These are phyloP conservation scores for Nitzschia sp. DNA, from an alignment of 108 stramenopile genomes.

Conservation along the genomic window DNA sequence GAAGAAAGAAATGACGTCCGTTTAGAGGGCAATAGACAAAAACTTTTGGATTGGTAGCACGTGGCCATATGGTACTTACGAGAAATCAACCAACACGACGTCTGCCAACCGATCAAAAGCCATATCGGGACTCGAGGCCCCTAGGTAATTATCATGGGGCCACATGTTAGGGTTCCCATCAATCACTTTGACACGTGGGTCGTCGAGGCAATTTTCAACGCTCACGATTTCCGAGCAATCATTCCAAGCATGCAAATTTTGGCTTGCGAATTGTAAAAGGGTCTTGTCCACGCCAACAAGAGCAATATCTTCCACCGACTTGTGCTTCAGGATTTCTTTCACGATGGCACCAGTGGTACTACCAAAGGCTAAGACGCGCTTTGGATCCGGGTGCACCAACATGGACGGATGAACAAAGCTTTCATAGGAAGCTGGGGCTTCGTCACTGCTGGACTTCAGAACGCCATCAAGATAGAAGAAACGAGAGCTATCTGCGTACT, in stretches of 20 bases:
- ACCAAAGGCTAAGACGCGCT: slow-evolving; percentile 77
- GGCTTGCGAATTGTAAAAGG: slow-evolving; percentile 58
- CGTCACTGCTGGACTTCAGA: slow-evolving; percentile 37
- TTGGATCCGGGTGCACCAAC: slow-evolving; percentile 80
- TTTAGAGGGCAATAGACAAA: neutral
- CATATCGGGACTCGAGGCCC: neutral
- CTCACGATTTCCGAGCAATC: slow-evolving; percentile 61
- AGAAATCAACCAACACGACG: slow-evolving; percentile 23
- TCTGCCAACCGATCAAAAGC: slow-evolving; percentile 1
- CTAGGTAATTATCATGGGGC: slow-evolving; percentile 1
- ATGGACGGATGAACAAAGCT: slow-evolving; percentile 89
- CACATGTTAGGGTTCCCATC: slow-evolving; percentile 38
- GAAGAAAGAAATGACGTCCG: neutral
- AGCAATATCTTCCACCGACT: slow-evolving; percentile 66
- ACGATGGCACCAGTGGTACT: slow-evolving; percentile 83
- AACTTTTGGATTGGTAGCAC: no score
- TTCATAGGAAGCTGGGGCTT: slow-evolving; percentile 74
- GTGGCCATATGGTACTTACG: slow-evolving; percentile 21
- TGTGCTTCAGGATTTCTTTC: slow-evolving; percentile 82
- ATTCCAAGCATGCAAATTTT: slow-evolving; percentile 54
- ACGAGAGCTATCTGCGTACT: slow-evolving; percentile 17
- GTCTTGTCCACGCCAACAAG: slow-evolving; percentile 82
- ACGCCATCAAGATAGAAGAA: slow-evolving; percentile 55
- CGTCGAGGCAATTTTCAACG: slow-evolving; percentile 65
- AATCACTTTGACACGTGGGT: slow-evolving; percentile 60